Evolutionary conservation across 2,329 filamentous ascomycete genomes (phyloP), one percentile per base, ranked within the genome.

Genomic region (Tympanopsis confertula): DNA sequence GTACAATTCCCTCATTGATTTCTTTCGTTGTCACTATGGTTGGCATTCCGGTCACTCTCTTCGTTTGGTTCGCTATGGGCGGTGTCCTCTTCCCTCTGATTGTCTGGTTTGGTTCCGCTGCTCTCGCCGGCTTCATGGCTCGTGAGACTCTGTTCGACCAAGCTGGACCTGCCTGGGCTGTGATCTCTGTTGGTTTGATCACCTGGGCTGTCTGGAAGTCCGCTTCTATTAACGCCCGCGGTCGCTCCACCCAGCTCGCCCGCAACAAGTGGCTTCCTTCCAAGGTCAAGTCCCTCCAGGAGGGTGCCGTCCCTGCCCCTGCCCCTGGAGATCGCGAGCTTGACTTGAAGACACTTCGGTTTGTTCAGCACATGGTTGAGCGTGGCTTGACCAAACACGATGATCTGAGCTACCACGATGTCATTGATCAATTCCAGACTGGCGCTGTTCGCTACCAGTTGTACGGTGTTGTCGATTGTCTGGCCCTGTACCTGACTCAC

Each of bases 351-450:
- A 38, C 26, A 22, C 30, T 42, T 19, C 5, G 41, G 5, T 38
- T 43, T n/a, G 19, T 43, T 2, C 47, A 48, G 37, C 39, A 41
- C 26, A 41, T 43, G 35, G 17, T 49, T 22, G 46, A 49, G 39
- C 39, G 46, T 13, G 45, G 39, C 4, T 41, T 46, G 12, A 41
- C 36, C 24, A 35, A 30, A 4, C 30, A 29, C 19, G 41, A 47
- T 20, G 47, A 48, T 32, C 45, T 42, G 13, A 45, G 42, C 38
- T 44, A 46, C n/a, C 39, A 41, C 36, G 42, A 45, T 38, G 42
- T 47, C 14, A 50, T 50, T 17, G 48, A 50, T 41, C 48, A 49
- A 38, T 50, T 50, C 38, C 47, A 49, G 39, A 48, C 44, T 5
- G 32, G 38, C 5, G 44, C 48, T 17, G 29, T 50, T 24, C 47